Evolutionary conservation across 345 rosid genomes (phyloP), one percentile per base, ranked within the genome.

Genomic region (Abelmoschus esculentus): DNA sequence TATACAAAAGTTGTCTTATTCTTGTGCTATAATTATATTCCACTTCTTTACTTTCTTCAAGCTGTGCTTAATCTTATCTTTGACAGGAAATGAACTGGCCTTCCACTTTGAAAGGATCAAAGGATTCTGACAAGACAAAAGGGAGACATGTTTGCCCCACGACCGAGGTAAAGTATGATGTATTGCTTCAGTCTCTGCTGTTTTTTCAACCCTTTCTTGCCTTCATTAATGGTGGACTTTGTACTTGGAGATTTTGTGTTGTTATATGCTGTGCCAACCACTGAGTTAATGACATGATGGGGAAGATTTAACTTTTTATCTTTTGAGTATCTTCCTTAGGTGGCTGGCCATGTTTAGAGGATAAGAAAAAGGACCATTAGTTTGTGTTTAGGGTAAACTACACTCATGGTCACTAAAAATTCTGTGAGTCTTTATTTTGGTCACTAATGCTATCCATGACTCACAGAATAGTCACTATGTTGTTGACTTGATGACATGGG

Each of bases 61-160:
- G 60, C 53, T 68, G 18, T 54, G 61, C 61, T 62, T 68, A 68
- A 68, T 64, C 40, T 12, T 17, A 68, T 53, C 47, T 53, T 34
- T 54, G 29, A 60, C 52, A 68, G 61, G 61, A 17, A 54, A 36
- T 54, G 63, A 31, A 59, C 5, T 31, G 46, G 58, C 42, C 42
- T 38, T 38, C 42, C 42, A 38, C 42, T 38, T 38, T 38, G 42
- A 52, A 3, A 67, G 58, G 49, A 38, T 62, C 50, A 9, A 11
- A 38, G 31, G 31, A 38, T 18, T 38, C 40, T 38, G 18, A 18
- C 50, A 38, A 38, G 40, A 62, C 54, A 44, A 62, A 38, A 62
- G 17, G 17, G 59, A 52, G 58, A 67, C 36, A 31, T 1, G 67
- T 40, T 67, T 67, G 60, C 44, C 7, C 8, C 47, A n/a, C 29